A percentile compares a stretch with the other conserved stretches of the same genome.
Conservation (phyloP, 495 filamentous ascomycete species). For the Talaromyces nanjingensis region DNA sequence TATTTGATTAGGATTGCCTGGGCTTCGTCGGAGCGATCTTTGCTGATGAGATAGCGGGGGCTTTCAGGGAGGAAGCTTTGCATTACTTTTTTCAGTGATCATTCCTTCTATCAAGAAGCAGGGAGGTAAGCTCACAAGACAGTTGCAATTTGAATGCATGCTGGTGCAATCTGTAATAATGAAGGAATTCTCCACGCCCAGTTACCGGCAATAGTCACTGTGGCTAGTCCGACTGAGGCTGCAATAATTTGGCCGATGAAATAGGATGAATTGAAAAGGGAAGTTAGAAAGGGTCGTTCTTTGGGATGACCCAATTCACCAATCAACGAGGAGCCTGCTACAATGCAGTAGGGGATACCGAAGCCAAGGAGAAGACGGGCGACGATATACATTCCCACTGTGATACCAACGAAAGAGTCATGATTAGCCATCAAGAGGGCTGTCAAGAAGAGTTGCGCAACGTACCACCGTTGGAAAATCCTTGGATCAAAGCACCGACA, state of each 20-base stretch:
- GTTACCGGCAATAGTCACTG: slow-evolving; percentile 43
- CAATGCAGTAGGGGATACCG: slow-evolving; percentile 58
- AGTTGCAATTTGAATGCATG: slow-evolving; percentile 20
- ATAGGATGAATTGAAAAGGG: slow-evolving; percentile 60
- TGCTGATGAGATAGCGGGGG: slow-evolving; percentile 53
- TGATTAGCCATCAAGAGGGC: background rate
- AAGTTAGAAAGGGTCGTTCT: slow-evolving; percentile 58
- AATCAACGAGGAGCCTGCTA: slow-evolving; percentile 56
- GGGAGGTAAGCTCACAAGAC: slow-evolving; percentile 17
- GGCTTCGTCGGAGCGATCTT: slow-evolving; percentile 53
- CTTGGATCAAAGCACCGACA: slow-evolving; percentile 51
- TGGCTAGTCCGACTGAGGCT: slow-evolving; percentile 51
- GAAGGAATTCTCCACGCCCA: slow-evolving; percentile 65
- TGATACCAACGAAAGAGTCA: background rate
- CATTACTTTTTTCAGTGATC: background rate
- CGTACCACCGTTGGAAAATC: slow-evolving; percentile 18
- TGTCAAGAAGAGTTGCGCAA: background rate
- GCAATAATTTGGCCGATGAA: slow-evolving; percentile 58
- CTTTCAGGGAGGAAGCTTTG: slow-evolving; percentile 50
- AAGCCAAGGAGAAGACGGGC: slow-evolving; percentile 60
- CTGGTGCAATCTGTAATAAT: slow-evolving; percentile 44
- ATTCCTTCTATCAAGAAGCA: background rate
- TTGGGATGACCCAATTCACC: slow-evolving; percentile 62
- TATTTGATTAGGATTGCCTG: slow-evolving; percentile 50
- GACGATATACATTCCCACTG: slow-evolving; percentile 54